Evolutionary conservation across 495 filamentous ascomycete genomes (phyloP), one percentile per base, ranked within the genome.

Genomic region (Hyaloscypha bicolor): DNA sequence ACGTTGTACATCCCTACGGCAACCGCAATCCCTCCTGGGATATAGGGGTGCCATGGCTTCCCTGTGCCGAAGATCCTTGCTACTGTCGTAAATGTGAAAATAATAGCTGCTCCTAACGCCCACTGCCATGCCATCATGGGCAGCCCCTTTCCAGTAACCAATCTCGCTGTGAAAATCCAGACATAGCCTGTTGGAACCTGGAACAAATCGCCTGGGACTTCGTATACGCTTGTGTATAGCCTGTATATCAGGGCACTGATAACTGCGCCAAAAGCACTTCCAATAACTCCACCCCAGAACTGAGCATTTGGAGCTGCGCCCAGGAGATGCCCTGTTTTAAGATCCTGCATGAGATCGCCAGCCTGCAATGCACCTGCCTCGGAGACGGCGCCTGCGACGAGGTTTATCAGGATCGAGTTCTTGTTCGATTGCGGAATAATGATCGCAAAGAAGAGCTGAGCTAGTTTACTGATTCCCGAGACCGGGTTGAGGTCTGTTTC

Each of bases 401-500:
- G 85, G 67, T 99, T 99, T 67, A 97, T 97, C 63, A 94, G 82
- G 4, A 99, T 86, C 19, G 93, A 91, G 63, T 93, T 91, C 64
- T 86, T 88, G 73, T 90, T 85, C 4, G 86, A 87, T 9, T 88
- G 80, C 2, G 96, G 93, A 14, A 94, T 95, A 30, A 94, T 86
- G 48, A 97, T 86, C 0, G 91, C 91, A 77, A 99, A 97, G 76
- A 97, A 86, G 11, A 99, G 88, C 78, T 99, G 95, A 0, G 95
- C 97, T 6, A 99, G 82, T 81, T 99, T 99, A 76, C 88, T 92
- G 78, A 99, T 99, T 57, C 95, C 95, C 25, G 92, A 96, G 22
- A 98, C 95, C 9, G 95, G 95, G 76, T 98, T 99, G 31, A 99
- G 84, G 74, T 99, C 95, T 9, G 95, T 99, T 80, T 99, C 94